Evolutionary conservation across 73 alveolate species (phyloP).

Genomic region (Paramecium primaurelia): DNA sequence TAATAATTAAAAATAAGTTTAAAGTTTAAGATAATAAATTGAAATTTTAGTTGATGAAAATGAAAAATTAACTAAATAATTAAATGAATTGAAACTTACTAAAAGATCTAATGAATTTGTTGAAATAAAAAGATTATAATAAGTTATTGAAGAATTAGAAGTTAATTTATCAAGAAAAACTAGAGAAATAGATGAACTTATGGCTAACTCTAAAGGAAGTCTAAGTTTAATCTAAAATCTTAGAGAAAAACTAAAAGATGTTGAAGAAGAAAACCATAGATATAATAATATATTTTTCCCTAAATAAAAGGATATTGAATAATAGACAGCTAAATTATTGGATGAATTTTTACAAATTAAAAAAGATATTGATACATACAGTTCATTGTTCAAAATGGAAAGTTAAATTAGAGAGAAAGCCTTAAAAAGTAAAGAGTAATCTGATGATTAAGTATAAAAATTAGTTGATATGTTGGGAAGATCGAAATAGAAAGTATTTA

Average conservation of each 20-base stretch:
- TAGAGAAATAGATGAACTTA: conserved; percentile 40
- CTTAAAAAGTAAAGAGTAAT: conserved; percentile 27
- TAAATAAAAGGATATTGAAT: neutral
- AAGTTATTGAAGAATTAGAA: conserved; percentile 21
- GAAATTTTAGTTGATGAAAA: conserved; percentile 13
- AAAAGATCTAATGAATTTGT: conserved; percentile 38
- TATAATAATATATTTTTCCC: conserved; percentile 25
- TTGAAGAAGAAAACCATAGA: conserved; percentile 30
- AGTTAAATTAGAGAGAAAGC: conserved; percentile 44
- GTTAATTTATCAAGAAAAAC: neutral
- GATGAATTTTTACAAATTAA: conserved; percentile 36
- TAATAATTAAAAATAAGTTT: neutral
- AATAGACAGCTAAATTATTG: neutral
- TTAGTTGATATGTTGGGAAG: conserved; percentile 41
- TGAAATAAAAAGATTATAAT: conserved; percentile 25
- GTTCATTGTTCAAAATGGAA: conserved; percentile 38
- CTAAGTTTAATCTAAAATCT: conserved; percentile 27
- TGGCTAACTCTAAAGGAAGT: conserved; percentile 47
- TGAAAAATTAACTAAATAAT: neutral
- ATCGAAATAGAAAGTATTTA: conserved; percentile 4
- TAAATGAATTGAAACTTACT: neutral
- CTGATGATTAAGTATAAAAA: conserved; percentile 6
- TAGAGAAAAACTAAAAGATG: conserved; percentile 28
- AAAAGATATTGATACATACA: conserved; percentile 40
- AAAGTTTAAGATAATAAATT: conserved; percentile 2